Conservation (phyloP, 331 rosid genomes). For the Quercus tomentella region DNA sequence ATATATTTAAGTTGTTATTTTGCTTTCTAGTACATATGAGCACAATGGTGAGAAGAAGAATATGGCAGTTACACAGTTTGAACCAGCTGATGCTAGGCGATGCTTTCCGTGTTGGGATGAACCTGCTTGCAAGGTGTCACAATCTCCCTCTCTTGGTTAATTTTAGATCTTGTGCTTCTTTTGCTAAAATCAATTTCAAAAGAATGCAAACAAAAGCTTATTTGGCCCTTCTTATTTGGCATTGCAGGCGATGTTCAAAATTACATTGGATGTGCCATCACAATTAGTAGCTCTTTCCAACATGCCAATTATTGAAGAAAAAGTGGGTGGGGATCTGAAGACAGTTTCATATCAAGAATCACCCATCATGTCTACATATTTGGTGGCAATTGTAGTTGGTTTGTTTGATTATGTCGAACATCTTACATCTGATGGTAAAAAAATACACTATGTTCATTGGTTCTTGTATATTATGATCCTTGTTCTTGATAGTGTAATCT, state of each 20-base stretch:
- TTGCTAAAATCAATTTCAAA: slow-evolving; percentile 1
- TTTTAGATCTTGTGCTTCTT: not conserved
- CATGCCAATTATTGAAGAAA: slow-evolving; percentile 79
- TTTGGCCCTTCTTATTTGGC: slow-evolving; percentile 12
- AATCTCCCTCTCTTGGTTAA: not conserved
- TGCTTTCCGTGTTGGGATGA: slow-evolving; percentile 99
- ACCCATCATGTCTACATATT: slow-evolving; percentile 94
- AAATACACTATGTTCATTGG: slow-evolving; percentile 2
- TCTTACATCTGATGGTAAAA: slow-evolving; percentile 72
- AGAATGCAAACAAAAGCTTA: not conserved
- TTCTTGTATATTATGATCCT: not conserved
- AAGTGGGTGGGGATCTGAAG: slow-evolving; percentile 46
- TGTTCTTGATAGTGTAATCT: slow-evolving; percentile 18
- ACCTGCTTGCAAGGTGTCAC: slow-evolving; percentile 80
- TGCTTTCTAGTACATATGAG: slow-evolving; percentile 54
- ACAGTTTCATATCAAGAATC: slow-evolving; percentile 72
- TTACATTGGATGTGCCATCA: slow-evolving; percentile 73
- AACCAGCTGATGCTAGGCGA: slow-evolving; percentile 90
- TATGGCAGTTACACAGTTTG: slow-evolving; percentile 96
- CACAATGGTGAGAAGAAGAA: slow-evolving; percentile 86
- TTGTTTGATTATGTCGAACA: slow-evolving; percentile 88
- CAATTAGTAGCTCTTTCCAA: slow-evolving; percentile 83
- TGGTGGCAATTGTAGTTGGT: slow-evolving; percentile 91
- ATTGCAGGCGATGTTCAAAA: slow-evolving; percentile 87
- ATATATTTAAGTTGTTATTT: not conserved